Evolutionary conservation across 2,329 filamentous ascomycete genomes (phyloP), one percentile per base, ranked within the genome.

Genomic region (Geosmithia morbida): DNA sequence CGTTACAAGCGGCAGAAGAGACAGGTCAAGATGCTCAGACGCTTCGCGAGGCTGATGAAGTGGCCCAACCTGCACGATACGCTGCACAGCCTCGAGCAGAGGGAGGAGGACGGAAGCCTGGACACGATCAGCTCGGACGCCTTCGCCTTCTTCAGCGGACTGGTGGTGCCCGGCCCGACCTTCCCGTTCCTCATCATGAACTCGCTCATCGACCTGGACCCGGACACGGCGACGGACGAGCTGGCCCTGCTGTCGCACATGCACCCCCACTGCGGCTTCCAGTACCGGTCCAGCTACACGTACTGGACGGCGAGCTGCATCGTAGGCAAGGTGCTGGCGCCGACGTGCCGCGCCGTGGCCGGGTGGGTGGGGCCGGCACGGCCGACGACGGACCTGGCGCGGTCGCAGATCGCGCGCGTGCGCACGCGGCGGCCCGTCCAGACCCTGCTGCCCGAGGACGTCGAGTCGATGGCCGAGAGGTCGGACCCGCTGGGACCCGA

Each of bases 181-280:
- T 77, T 85, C 43, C 81, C 83, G 2, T 88, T 84, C 63, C 72
- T 87, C 39, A 78, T 86, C 43, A 87, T 88, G 81, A 87, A 87
- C 58, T 76, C 83, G 3, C 69, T 88, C 42, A 79, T 87, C 52
- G 84, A 87, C 59, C 77, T 85, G 54, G 83, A 87, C 55, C 78
- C 79, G 2, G 82, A 85, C 57, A 72, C 72, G 3, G 79, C 78
- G 2, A 78, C 76, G 5, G 76, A 82, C 51, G 68, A 78, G 7
- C 72, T 87, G 16, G 78, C 79, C 11, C 70, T 82, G 33, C 71
- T 88, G 8, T 81, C 79, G 1, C 80, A 86, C 54, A 71, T 82
- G 53, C 74, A 82, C 49, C 81, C 81, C 1, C 70, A 80, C 53
- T 80, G 79, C 52, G 84, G 84, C 16, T 87, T 88, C 57, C 84